A percentile compares a stretch with the other conserved stretches of the same genome.
These are phyloP conservation scores for Naegleria lovaniensis DNA, from an alignment of 208 protist genomes.

Conservation along the genomic window DNA sequence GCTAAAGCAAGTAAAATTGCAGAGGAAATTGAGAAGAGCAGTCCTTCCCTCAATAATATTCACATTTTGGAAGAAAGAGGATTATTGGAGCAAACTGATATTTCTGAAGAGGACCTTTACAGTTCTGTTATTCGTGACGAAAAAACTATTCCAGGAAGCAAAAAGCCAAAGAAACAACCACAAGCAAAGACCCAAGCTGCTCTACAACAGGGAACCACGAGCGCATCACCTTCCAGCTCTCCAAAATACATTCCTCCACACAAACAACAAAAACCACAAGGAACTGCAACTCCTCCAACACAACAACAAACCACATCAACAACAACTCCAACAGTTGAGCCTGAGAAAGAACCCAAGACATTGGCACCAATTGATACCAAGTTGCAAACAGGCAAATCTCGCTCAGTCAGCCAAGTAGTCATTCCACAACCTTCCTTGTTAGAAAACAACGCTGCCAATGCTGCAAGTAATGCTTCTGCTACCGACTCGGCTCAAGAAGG, in stretches of 20 bases:
- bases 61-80: slow-evolving; percentile 11
- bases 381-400: not conserved
- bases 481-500: too few species aligned
- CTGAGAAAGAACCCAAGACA: not conserved
- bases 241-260: slow-evolving; percentile 5
- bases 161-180: not conserved
- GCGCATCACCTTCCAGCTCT: not conserved
- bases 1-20: not conserved
- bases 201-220: not conserved
- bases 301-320: not conserved
- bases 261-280: not conserved
- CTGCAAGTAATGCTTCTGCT: too few species aligned
- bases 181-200: not conserved
- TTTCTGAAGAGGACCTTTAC: slow-evolving; percentile 8
- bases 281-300: not conserved
- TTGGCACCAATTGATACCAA: not conserved
- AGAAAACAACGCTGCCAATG: not conserved
- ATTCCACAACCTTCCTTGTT: not conserved
- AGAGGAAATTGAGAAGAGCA: not conserved
- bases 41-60: not conserved
- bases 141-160: not conserved
- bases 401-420: not conserved
- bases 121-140: not conserved
- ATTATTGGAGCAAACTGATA: not conserved
- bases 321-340: not conserved